Percentiles rank a stretch among this genome's conserved stretches.
phyloP scores from a whole-genome alignment of 164 flowering plant genomes.

The Aristolochia contorta region DNA sequence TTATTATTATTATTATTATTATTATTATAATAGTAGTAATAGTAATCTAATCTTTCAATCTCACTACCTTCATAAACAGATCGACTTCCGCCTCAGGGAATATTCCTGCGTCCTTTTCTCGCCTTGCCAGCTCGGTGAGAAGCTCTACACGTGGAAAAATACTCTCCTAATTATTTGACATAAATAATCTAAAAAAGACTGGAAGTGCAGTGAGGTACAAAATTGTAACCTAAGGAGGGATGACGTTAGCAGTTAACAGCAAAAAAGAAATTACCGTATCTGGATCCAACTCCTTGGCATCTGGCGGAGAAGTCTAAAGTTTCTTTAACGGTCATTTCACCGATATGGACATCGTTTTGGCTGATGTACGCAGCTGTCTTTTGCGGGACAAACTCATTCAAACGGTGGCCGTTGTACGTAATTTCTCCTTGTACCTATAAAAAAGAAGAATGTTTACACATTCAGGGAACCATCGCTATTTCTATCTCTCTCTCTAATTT shows the following conservation, averaged over 20 bases:
- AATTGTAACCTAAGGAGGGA: too few species aligned
- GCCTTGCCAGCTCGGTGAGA: constrained; percentile 67
- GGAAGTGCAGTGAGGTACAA: too few species aligned
- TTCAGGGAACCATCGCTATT: too few species aligned
- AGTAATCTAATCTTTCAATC: not conserved
- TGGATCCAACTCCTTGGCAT: constrained; percentile 86
- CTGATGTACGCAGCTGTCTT: constrained; percentile 95
- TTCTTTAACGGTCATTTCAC: constrained; percentile 93
- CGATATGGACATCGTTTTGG: constrained; percentile 87
- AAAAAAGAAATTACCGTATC: constrained; percentile 50
- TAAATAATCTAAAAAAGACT: too few species aligned
- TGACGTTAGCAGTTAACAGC: too few species aligned
- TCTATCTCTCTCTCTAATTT: too few species aligned
- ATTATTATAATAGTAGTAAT: too few species aligned
- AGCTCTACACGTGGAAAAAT: constrained; percentile 37
- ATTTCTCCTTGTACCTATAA: constrained; percentile 62
- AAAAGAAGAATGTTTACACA: not conserved
- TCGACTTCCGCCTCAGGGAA: constrained; percentile 87
- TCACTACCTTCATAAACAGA: constrained; percentile 85
- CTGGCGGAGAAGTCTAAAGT: constrained; percentile 93
- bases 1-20: too few species aligned
- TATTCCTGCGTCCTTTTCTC: constrained; percentile 81
- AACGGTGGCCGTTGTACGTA: constrained; percentile 66
- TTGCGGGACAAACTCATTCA: constrained; percentile 71
- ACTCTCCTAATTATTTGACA: too few species aligned